phyloP scores from a whole-genome alignment of 371 early-diverging fungal species.

The Spiromyces aspiralis region DNA sequence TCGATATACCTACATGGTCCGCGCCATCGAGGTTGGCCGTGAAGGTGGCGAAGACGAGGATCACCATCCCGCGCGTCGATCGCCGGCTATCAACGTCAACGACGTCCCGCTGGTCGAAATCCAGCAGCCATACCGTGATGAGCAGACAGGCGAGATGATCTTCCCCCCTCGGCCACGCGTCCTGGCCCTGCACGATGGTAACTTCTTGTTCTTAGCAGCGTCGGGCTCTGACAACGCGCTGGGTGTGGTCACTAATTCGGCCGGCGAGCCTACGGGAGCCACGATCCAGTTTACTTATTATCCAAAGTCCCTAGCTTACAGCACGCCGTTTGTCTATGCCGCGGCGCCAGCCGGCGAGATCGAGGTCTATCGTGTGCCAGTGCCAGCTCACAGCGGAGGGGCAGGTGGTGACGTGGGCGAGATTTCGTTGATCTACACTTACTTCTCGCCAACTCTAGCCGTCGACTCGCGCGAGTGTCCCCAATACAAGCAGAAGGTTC shows the following conservation, averaged over 20 bases:
- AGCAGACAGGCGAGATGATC: slow-evolving; percentile 12
- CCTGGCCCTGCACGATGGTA: slow-evolving; percentile 19
- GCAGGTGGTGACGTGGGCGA: no score
- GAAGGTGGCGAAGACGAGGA: slow-evolving; percentile 2
- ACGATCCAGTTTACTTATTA: slow-evolving; percentile 24
- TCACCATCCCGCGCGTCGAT: slow-evolving; percentile 8
- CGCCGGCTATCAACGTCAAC: no score
- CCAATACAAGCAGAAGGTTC: no score
- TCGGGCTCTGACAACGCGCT: slow-evolving; percentile 15
- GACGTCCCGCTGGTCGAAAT: slow-evolving; percentile 24
- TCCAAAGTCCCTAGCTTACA: slow-evolving; percentile 19
- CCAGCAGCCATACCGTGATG: slow-evolving; percentile 18
- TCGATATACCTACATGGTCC: slow-evolving; percentile 20
- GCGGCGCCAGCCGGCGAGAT: slow-evolving; percentile 11
- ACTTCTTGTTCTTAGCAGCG: slow-evolving; percentile 24
- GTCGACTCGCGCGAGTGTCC: no score
- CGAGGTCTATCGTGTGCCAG: no score
- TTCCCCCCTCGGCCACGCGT: slow-evolving; percentile 25
- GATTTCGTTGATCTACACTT: no score
- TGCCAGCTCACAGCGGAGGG: no score
- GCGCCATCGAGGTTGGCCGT: slow-evolving; percentile 18
- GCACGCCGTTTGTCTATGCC: slow-evolving; percentile 15
- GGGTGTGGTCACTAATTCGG: slow-evolving; percentile 23
- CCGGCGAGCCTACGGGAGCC: slow-evolving; percentile 23
- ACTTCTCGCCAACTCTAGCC: no score